Percentiles rank a stretch among this genome's conserved stretches.
Evolutionary conservation across 2,329 filamentous ascomycete species (phyloP).

Genomic region (Arthrobotrys pseudoclavata): DNA sequence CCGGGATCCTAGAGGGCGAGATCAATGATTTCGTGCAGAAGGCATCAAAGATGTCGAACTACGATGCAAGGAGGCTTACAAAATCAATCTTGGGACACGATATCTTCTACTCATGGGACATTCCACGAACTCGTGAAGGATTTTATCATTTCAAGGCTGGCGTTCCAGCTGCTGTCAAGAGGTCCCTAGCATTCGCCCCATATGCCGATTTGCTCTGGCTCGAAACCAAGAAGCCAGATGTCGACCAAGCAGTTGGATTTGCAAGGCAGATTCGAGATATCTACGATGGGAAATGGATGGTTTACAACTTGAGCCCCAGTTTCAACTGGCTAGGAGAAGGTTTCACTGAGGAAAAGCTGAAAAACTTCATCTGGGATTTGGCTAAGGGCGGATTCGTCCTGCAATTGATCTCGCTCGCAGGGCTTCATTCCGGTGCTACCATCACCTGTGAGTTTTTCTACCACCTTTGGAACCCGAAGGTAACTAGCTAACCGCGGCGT

Average conservation of each 20-base stretch:
- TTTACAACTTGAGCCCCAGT: conserved; percentile 95
- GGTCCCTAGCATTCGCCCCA: conserved; percentile 89
- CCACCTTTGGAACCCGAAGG: background rate
- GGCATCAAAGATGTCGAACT: conserved; percentile 65
- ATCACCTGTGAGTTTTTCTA: conserved; percentile 68
- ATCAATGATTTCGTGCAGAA: conserved; percentile 75
- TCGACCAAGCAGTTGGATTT: conserved; percentile 81
- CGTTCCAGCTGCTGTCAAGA: conserved; percentile 88
- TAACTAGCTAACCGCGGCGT: background rate
- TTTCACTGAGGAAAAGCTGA: conserved; percentile 84
- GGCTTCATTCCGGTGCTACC: conserved; percentile 76
- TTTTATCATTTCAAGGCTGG: conserved; percentile 92
- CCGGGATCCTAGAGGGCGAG: conserved; percentile 75
- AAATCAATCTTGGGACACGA: conserved; percentile 62
- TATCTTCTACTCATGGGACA: conserved; percentile 89
- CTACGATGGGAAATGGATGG: conserved; percentile 83
- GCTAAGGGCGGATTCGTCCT: conserved; percentile 85
- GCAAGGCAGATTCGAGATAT: conserved; percentile 77
- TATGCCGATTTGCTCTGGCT: conserved; percentile 97
- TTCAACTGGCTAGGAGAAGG: conserved; percentile 99
- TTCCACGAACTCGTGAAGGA: conserved; percentile 91
- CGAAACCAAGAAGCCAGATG: conserved; percentile 90
- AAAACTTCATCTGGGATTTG: conserved; percentile 96
- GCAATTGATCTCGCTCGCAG: conserved; percentile 77
- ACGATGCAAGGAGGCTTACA: conserved; percentile 80